Percentiles rank a stretch among this genome's conserved stretches.
phyloP scores from a whole-genome alignment of 768 basidiomycete species.

The Chiua virens region DNA sequence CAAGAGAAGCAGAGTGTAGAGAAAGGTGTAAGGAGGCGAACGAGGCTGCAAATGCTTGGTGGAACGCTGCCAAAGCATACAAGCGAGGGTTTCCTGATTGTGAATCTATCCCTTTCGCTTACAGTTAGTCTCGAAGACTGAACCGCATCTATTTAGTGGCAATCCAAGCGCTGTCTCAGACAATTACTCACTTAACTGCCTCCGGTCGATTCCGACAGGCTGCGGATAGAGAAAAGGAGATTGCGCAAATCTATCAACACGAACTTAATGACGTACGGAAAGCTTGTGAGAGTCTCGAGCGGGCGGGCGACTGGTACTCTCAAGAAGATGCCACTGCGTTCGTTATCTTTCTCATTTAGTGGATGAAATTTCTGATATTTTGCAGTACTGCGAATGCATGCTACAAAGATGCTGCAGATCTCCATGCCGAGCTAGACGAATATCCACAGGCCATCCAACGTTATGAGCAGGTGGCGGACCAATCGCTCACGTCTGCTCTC shows the following conservation, averaged over 20 bases:
- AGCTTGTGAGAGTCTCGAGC: conserved; percentile 88
- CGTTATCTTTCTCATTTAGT: conserved; percentile 30
- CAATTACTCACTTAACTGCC: conserved; percentile 79
- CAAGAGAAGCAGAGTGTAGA: conserved; percentile 92
- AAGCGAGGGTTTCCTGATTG: conserved; percentile 85
- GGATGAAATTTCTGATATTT: conserved; percentile 6
- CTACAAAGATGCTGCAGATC: conserved; percentile 95
- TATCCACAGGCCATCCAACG: conserved; percentile 82
- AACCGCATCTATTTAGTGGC: conserved; percentile 59
- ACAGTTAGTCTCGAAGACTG: conserved; percentile 1
- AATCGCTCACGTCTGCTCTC: conserved; percentile 73
- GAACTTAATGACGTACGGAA: conserved; percentile 75
- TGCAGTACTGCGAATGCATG: conserved; percentile 91
- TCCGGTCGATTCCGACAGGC: conserved; percentile 94
- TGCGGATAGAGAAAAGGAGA: conserved; percentile 97
- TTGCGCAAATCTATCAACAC: conserved; percentile 90
- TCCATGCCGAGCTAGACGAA: conserved; percentile 86
- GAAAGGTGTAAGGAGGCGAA: conserved; percentile 84
- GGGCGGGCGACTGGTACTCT: conserved; percentile 96
- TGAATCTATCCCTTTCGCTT: conserved; percentile 40
- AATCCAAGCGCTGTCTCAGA: conserved; percentile 80
- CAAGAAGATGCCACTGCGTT: conserved; percentile 97
- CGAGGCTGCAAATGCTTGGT: conserved; percentile 98
- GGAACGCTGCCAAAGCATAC: conserved; percentile 96
- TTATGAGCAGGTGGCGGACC: conserved; percentile 88